These are phyloP conservation scores for Syzygium malaccense DNA, from an alignment of 441 rosid species.

Conservation along the genomic window DNA sequence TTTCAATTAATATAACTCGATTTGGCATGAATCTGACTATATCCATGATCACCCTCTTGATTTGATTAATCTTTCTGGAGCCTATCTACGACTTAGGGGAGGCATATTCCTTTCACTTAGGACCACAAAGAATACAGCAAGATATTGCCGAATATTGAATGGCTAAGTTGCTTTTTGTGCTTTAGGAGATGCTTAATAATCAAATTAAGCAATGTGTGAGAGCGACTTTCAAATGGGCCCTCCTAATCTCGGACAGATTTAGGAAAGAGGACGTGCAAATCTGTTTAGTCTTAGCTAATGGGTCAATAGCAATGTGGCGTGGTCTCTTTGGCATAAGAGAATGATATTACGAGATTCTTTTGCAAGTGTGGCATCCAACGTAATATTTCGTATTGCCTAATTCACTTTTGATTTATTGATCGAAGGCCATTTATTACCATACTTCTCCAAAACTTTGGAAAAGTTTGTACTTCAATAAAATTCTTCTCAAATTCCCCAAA, in stretches of 20 bases:
- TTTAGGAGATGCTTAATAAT: background rate
- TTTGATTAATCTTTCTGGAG: background rate
- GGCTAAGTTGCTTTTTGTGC: background rate
- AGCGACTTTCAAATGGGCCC: background rate
- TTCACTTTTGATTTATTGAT: background rate
- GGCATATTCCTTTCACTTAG: background rate
- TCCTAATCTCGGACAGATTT: background rate
- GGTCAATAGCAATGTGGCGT: background rate
- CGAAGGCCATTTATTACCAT: too few relatives aligned
- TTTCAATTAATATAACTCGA: background rate
- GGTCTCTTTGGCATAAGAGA: background rate
- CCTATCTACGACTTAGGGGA: background rate
- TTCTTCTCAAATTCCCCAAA: too few relatives aligned
- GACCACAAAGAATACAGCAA: background rate
- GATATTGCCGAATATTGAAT: background rate
- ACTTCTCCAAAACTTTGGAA: too few relatives aligned
- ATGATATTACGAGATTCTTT: background rate
- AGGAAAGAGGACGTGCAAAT: background rate
- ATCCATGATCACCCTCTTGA: background rate
- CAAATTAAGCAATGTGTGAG: background rate
- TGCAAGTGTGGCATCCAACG: background rate
- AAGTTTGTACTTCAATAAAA: too few relatives aligned
- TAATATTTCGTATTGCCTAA: background rate
- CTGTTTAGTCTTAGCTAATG: background rate
- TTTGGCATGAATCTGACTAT: background rate